Conservation (phyloP, 2,329 filamentous ascomycete species). For the Hymenoscyphus salicellus region DNA sequence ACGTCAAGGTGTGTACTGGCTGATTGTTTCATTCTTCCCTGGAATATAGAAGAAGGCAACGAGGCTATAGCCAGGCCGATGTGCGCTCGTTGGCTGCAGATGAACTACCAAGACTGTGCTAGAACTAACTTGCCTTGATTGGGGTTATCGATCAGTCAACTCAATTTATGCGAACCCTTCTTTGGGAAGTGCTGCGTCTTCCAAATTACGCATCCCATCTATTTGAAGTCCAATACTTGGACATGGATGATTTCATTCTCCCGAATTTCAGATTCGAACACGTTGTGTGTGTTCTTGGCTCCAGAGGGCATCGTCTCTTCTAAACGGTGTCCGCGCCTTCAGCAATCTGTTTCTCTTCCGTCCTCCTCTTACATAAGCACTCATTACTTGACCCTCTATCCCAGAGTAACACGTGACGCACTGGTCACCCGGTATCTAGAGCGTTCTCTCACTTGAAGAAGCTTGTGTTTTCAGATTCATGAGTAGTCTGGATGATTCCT, state of each 20-base stretch:
- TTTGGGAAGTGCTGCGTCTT: not conserved
- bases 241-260: not conserved
- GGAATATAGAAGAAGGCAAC: constrained; percentile 2
- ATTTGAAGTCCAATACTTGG: not conserved
- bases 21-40: constrained; percentile 16
- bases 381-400: not conserved
- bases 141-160: not conserved
- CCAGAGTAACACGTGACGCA: not conserved
- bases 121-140: not conserved
- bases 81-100: not conserved
- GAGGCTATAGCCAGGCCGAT: constrained; percentile 2
- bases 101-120: not conserved
- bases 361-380: not conserved
- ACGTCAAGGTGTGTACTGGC: constrained; percentile 47
- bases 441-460: not conserved
- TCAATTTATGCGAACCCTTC: not conserved
- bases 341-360: not conserved
- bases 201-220: not conserved
- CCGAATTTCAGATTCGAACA: not conserved
- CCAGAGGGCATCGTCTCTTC: not conserved
- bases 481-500: not conserved
- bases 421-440: not conserved
- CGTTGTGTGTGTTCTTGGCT: not conserved
- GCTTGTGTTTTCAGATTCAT: not conserved
- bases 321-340: not conserved